phyloP scores from a whole-genome alignment of 306 rosid species.

The Gastrolobium villosum region DNA sequence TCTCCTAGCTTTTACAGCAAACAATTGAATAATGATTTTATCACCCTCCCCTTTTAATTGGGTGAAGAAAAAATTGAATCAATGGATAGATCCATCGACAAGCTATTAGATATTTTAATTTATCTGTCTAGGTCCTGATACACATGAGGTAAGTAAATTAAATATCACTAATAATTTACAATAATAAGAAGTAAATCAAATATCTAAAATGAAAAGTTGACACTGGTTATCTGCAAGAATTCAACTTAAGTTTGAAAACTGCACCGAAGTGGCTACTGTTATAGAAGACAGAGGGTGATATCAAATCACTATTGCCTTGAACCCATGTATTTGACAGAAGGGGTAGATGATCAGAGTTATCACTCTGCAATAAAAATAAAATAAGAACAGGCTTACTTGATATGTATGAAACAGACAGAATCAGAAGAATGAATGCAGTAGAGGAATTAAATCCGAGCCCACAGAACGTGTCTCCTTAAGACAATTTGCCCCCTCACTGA shows the following conservation, averaged over 20 bases:
- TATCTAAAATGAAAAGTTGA: not conserved
- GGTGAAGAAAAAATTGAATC: not conserved
- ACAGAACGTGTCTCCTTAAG: no score
- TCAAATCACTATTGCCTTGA: no score
- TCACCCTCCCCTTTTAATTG: no score
- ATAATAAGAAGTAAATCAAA: not conserved
- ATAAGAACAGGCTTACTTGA: no score
- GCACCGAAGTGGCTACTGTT: not conserved
- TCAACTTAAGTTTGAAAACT: not conserved
- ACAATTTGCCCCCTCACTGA: no score
- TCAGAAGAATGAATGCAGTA: no score
- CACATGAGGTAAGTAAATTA: not conserved
- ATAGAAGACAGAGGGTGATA: no score
- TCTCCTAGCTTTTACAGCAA: slow-evolving; percentile 1
- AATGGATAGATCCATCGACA: not conserved
- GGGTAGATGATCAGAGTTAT: no score
- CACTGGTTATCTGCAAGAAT: not conserved
- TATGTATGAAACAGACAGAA: no score
- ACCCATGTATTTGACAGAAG: no score
- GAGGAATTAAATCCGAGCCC: no score
- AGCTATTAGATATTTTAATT: not conserved
- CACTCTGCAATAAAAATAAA: no score
- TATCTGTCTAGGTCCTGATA: not conserved
- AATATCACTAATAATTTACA: not conserved
- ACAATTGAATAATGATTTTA: not conserved